Evolutionary conservation across 2,329 filamentous ascomycete genomes (phyloP).

Genomic region (Fusarium falciforme): DNA sequence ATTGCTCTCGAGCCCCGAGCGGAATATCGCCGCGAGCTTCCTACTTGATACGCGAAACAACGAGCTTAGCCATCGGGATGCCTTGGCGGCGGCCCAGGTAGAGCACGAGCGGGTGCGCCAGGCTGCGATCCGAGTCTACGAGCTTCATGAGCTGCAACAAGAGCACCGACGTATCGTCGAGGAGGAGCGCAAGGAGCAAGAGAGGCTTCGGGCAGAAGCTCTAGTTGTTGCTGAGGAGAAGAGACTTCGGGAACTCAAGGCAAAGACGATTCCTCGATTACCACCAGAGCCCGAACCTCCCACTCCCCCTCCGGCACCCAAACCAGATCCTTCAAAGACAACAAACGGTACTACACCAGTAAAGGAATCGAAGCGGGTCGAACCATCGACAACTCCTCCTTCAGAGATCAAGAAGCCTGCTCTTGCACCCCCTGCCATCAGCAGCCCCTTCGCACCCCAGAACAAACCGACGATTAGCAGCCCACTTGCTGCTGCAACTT

Average conservation of each 20-base stretch:
- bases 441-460: constrained; percentile 36
- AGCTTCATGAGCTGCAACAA: constrained; percentile 60
- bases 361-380: constrained; percentile 33
- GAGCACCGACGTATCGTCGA: constrained; percentile 57
- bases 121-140: constrained; percentile 60
- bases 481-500: constrained; percentile 31
- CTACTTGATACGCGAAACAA: constrained; percentile 72
- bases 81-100: constrained; percentile 72
- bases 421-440: constrained; percentile 24
- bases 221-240: constrained; percentile 60
- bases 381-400: constrained; percentile 31
- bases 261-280: constrained; percentile 58
- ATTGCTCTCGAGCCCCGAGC: constrained; percentile 56
- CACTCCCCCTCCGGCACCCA: constrained; percentile 35
- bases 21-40: constrained; percentile 66
- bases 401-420: constrained; percentile 35
- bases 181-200: constrained; percentile 59
- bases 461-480: constrained; percentile 37
- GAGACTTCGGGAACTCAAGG: constrained; percentile 59
- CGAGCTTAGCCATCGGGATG: constrained; percentile 71
- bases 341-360: constrained; percentile 37
- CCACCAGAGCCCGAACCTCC: constrained; percentile 51
- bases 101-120: constrained; percentile 74
- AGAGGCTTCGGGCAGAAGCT: constrained; percentile 58
- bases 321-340: constrained; percentile 28